phyloP scores from a whole-genome alignment of 768 basidiomycete genomes.

The Naganishia antarctica region DNA sequence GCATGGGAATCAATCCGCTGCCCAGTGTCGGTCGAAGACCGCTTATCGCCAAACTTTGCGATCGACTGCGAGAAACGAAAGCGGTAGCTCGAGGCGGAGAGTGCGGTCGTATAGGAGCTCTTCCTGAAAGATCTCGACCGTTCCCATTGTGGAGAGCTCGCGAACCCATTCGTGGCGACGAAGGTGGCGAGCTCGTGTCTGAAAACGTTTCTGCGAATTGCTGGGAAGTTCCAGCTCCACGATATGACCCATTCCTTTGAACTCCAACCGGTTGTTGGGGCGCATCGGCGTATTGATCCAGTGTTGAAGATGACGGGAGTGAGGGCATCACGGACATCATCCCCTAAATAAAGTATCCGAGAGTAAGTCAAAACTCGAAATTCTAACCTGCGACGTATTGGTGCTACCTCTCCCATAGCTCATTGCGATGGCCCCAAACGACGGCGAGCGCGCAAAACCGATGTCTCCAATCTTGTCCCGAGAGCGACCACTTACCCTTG shows the following conservation, averaged over 20 bases:
- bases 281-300: background rate
- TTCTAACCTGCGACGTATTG: too few relatives aligned
- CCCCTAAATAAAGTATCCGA: background rate
- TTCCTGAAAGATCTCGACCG: background rate
- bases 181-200: slow-evolving; percentile 36
- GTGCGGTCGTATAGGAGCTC: slow-evolving; percentile 7
- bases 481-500: slow-evolving; percentile 33
- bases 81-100: slow-evolving; percentile 41
- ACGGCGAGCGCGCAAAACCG: too few relatives aligned
- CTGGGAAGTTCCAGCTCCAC: slow-evolving; percentile 28
- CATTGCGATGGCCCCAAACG: too few relatives aligned
- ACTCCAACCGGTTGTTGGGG: slow-evolving; percentile 29
- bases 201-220: slow-evolving; percentile 45
- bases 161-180: slow-evolving; percentile 14
- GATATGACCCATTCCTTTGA: slow-evolving; percentile 35
- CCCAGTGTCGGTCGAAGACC: slow-evolving; percentile 33
- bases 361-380: background rate
- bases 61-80: slow-evolving; percentile 40
- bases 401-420: too few relatives aligned
- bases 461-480: too few relatives aligned
- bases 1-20: slow-evolving; percentile 33
- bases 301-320: background rate
- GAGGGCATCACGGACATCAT: slow-evolving; percentile 17
- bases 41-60: slow-evolving; percentile 41
- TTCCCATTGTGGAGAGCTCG: background rate